Conservation (phyloP, 495 filamentous ascomycete genomes). For the Neurospora tetraspora region DNA sequence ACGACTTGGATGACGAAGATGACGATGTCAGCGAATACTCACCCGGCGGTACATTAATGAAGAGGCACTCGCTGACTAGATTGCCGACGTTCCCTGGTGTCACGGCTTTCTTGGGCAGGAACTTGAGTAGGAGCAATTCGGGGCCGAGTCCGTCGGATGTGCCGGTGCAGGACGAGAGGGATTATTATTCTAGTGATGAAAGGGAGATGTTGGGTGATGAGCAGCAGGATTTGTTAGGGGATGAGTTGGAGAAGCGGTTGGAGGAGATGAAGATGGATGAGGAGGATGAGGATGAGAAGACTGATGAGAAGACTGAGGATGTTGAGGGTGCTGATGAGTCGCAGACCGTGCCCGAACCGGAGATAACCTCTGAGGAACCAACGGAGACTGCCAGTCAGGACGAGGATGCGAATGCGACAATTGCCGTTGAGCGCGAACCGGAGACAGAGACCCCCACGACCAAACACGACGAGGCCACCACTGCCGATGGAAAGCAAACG, state of each 20-base stretch:
- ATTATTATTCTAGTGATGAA: not conserved
- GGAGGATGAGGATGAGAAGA: not conserved
- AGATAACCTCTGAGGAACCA: not conserved
- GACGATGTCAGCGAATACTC: not conserved
- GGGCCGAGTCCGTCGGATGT: not conserved
- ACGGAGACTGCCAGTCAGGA: not conserved
- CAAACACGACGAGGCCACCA: not conserved
- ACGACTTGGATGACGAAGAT: not conserved
- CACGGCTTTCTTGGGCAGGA: not conserved
- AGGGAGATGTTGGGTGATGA: not conserved
- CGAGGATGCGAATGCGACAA: not conserved
- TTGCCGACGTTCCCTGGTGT: not conserved
- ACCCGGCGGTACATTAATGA: not conserved
- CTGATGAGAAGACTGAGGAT: not conserved
- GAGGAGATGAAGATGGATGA: not conserved
- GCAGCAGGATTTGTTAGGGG: not conserved
- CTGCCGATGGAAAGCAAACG: not conserved
- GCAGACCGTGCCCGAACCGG: not conserved
- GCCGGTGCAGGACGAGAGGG: not conserved
- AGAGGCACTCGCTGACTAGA: not conserved
- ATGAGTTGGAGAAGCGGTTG: not conserved
- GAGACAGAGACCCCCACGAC: not conserved
- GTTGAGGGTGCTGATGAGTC: not conserved
- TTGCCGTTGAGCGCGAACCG: not conserved
- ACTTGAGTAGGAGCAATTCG: not conserved